Evolutionary conservation across 2,329 filamentous ascomycete genomes (phyloP).

Genomic region (Colletotrichum lupini): DNA sequence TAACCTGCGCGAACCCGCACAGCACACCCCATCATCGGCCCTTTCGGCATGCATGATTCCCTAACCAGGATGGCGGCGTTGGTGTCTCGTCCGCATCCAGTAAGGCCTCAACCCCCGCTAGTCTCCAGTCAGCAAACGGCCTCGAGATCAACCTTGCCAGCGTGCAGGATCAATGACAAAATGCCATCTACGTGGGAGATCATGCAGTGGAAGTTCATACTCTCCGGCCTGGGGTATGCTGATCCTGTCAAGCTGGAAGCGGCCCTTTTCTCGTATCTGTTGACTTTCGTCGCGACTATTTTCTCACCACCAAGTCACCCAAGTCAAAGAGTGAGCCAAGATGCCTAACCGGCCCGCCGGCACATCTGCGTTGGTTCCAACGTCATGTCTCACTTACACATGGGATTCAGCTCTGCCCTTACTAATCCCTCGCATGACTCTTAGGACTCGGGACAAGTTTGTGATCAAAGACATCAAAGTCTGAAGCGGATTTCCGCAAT

Average conservation of each 20-base stretch:
- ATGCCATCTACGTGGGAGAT: conserved; percentile 1
- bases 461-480: neutral
- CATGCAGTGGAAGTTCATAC: neutral
- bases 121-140: conserved; percentile 12
- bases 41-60: neutral
- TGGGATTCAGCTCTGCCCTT: neutral
- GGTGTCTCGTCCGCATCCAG: conserved; percentile 2
- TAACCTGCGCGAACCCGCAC: neutral
- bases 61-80: neutral
- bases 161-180: neutral
- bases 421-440: neutral
- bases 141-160: conserved; percentile 1
- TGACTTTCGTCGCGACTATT: neutral
- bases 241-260: neutral
- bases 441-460: neutral
- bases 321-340: conserved; percentile 12
- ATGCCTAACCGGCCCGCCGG: neutral
- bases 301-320: neutral
- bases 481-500: conserved; percentile 3
- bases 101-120: neutral
- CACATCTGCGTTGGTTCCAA: conserved; percentile 11
- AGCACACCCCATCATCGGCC: neutral
- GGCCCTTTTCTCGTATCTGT: neutral
- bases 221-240: neutral
- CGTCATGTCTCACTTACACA: conserved; percentile 15